Evolutionary conservation across 1,284 basidiomycete genomes (phyloP), one percentile per base, ranked within the genome.

Genomic region (Tremellales sp.): DNA sequence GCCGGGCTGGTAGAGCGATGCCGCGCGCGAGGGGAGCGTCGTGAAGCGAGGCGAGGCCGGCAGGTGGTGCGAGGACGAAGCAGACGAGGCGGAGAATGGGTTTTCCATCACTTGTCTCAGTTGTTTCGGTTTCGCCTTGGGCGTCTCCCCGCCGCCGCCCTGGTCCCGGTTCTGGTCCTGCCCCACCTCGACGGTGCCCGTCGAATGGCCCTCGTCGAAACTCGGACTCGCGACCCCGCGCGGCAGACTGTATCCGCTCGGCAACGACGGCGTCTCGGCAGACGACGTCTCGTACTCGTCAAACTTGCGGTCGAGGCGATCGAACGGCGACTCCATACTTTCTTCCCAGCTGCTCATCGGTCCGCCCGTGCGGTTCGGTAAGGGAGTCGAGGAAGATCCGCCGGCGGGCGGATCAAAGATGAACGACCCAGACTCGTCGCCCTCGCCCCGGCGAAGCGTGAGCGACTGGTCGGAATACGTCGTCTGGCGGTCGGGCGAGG

Each of bases 11-110:
- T 50, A 36, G 18, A 88, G 75, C 38, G 63, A 60, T 29, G 57
- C 43, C 0, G 76, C 80, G 44, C 80, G 78, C 8, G 81, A 78
- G 0, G 84, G 84, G n/a, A 84, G 79, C 2, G 82, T 82, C 47
- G 86, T 85, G 4, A 85, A 79, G 2, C 87, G 88, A 2, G 91
- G 88, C 0, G 88, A 91, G 85, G 92, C 87, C 37, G 84, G 85
- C 28, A 60, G 72, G 43, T 73, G 61, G 25, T 81, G 70, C 12
- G 42, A 36, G 34, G n/a, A 16, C 8, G 34, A 36, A 8, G 18
- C 9, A 22, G 18, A 25, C 16, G 37, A 22, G 12, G 24, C 31
- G 4, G 85, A 74, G 61, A 85, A 84, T 2, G 83, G 82, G 51
- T 85, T 85, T 16, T 77, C 71, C 31, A 72, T 68, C 56, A 79